Evolutionary conservation across 202 grass and related monocot species (phyloP), one percentile per base, ranked within the genome.

Genomic region (Thinopyrum obtusiflorum): DNA sequence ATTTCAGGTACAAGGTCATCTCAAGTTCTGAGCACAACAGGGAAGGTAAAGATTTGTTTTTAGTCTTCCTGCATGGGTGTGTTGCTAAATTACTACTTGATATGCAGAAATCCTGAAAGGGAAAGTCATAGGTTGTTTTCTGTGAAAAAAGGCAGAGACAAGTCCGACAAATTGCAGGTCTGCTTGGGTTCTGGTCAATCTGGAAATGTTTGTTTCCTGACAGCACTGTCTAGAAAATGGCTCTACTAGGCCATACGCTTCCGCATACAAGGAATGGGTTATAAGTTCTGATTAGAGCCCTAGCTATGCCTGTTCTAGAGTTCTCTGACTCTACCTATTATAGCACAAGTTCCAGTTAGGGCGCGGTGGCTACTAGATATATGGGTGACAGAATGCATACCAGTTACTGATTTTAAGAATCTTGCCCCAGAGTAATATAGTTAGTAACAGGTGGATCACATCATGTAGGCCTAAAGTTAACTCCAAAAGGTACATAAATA

Each of bases 11-110:
- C 12, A 46, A 7, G 9, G 12, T 6, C 6, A 46, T 74, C 71
- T 28, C 42, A 74, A 73, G 24, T 73, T 64, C 23, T 90, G 61
- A 80, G 55, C 42, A 63, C 23, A 28, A 84, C 62, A 80, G 11
- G 62, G 24, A 59, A 73, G 33, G 7, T n/a, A 11, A 28, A 65
- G 13, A 73, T 83, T 78, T 12, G 14, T 15, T 17, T 73, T 13
- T 25, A 26, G 15, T 31, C 3, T 7, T 47, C 42, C 25, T 10
- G 10, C 42, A 46, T 70, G 23, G 6, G 11, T 26, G 23, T 47
- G 39, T 70, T 39, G 33, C 67, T 10, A 39, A 40, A 70, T 70
- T 11, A 40, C 1, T 15, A 18, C 18, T 70, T 39, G 9, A 70
- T 39, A 70, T 70, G 33, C 11, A 4, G 67, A 70, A 70, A 70